Conservation (phyloP, 2,329 filamentous ascomycete species). For the Sclerotinia spermophila region DNA sequence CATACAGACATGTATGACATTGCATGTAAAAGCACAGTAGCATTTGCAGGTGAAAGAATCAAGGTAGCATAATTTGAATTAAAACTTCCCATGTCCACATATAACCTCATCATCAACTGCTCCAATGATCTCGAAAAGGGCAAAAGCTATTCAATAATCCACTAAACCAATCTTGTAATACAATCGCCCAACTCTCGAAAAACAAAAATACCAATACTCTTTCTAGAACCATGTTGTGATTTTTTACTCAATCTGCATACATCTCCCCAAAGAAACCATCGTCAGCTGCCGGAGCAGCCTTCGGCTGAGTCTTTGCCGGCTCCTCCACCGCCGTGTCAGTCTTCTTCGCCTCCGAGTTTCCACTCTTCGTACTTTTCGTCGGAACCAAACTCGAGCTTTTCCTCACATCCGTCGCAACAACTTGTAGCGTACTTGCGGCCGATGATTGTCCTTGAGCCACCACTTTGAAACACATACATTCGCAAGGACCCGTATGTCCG, state of each 20-base stretch:
- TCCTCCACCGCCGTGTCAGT: neutral
- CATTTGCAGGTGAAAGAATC: neutral
- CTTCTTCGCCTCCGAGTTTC: neutral
- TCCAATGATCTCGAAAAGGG: neutral
- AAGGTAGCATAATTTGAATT: neutral
- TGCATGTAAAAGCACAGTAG: neutral
- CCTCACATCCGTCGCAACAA: neutral
- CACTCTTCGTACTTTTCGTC: slow-evolving; percentile 13
- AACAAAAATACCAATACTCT: neutral
- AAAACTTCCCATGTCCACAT: no score
- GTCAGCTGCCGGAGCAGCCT: neutral
- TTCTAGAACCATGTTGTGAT: neutral
- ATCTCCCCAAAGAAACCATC: slow-evolving; percentile 18
- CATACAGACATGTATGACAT: no score
- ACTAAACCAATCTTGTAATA: neutral
- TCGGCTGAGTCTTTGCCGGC: neutral
- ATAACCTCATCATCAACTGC: neutral
- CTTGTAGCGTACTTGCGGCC: neutral
- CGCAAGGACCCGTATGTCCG: slow-evolving; percentile 15
- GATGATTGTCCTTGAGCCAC: neutral
- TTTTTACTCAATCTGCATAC: slow-evolving; percentile 6
- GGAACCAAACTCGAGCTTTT: slow-evolving; percentile 10
- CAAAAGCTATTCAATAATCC: slow-evolving; percentile 2
- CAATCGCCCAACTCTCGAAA: neutral
- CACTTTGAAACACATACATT: slow-evolving; percentile 19